Percentiles rank a stretch among this genome's conserved stretches.
phyloP scores from a whole-genome alignment of 305 asterid genomes.

The Fraxinus dipetala region DNA sequence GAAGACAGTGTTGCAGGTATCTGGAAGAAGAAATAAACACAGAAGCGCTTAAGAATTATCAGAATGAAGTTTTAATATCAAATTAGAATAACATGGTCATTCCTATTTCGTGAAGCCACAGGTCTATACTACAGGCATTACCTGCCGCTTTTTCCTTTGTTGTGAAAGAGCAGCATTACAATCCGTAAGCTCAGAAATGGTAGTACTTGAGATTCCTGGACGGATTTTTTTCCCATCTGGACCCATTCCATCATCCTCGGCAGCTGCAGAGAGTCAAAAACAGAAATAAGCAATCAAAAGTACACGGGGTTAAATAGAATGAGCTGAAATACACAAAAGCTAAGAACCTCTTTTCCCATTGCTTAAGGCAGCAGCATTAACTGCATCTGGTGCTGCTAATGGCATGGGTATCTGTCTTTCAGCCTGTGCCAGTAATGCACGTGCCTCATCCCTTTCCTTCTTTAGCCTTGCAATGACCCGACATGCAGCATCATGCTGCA shows the following conservation, averaged over 20 bases:
- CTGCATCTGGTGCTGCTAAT: constrained; percentile 39
- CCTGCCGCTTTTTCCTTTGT: constrained; percentile 91
- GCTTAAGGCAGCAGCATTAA: constrained; percentile 50
- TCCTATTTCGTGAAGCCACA: constrained; percentile 10
- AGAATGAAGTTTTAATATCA: background rate
- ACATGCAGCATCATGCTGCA: constrained; percentile 99
- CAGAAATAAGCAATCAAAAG: constrained; percentile 21
- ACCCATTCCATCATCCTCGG: constrained; percentile 69
- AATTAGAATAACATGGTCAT: constrained; percentile 1
- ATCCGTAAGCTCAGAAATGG: constrained; percentile 79
- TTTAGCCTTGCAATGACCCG: constrained; percentile 97
- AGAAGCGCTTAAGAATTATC: background rate
- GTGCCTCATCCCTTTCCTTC: constrained; percentile 97
- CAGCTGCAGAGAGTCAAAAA: constrained; percentile 41
- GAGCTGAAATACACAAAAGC: background rate
- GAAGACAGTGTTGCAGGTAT: constrained; percentile 74
- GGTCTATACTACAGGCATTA: constrained; percentile 27
- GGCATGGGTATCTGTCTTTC: constrained; percentile 78
- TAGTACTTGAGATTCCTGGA: constrained; percentile 70
- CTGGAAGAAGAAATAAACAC: constrained; percentile 32
- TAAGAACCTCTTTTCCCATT: constrained; percentile 91
- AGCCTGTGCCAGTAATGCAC: constrained; percentile 72
- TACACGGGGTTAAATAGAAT: constrained; percentile 1
- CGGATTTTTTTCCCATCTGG: constrained; percentile 73
- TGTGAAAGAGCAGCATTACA: constrained; percentile 85